Base-by-base conservation (phyloP, 345 rosid species). In the Salix koriyanagi region DNA sequence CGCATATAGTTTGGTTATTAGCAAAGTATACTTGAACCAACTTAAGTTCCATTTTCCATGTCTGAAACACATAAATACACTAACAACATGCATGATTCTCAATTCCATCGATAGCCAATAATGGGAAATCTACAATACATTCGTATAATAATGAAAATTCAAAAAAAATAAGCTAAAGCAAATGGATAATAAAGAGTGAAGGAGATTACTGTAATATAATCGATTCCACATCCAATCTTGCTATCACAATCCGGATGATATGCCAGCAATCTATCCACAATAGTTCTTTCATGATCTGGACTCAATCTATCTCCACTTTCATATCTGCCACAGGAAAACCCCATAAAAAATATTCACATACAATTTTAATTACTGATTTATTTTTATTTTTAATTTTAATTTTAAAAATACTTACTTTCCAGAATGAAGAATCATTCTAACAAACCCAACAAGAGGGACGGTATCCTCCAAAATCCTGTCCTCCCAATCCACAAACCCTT, bases 391-490 rank as follows among this genome's bases (percentile, higher is more conserved):
- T 3, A 46, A 3, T 13, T 11, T 12, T 3, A 44, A 13, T 39
- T 25, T 23, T 13, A 8, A 64, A 65, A 39, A 5, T 5, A 73
- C 89, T 44, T 82, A 93, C 99, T 82, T 88, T 78, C 87, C 91
- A 39, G 99, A 91, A 82, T 92, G 98, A 80, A 96, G 86, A 87
- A 96, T 84, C 98, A 90, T 92, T 75, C 99, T 86, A 25, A 88
- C 97, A 75, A 93, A 91, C 25, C 96, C 95, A 76, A 92, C 97
- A 69, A 96, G 92, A 69, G 99, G 99, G 73, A 90, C 97, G 0
- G 99, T 96, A 72, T 90, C 98, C 83, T 91, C 91, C 76, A 96
- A 85, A 79, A 96, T 93, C 84, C 83, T 86, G 67, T 92, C 96
- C 85, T 96, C 99, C 93, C 93, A 91, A 77, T 90, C 96, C 50